Evolutionary conservation across 192 early-diverging fungal genomes (phyloP).

Genomic region (Haplosporangium gracile): DNA sequence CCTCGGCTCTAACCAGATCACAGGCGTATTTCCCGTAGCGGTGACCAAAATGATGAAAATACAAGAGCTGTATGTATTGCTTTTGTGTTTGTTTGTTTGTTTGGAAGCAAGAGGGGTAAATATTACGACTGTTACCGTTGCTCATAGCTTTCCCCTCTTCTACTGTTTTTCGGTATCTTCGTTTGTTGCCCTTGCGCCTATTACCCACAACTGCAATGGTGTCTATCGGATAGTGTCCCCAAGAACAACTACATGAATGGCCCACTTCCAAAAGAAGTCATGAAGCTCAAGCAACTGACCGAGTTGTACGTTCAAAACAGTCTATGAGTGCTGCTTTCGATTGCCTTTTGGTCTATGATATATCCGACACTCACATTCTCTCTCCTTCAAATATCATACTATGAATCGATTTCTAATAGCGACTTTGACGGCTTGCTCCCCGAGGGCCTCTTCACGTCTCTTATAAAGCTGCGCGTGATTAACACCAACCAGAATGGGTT

Average conservation of each 20-base stretch:
- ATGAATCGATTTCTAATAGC: conserved; percentile 41
- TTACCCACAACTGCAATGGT: not conserved
- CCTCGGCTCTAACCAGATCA: conserved; percentile 39
- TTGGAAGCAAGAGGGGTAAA: not conserved
- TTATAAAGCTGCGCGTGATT: conserved; percentile 31
- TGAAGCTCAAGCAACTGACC: conserved; percentile 33
- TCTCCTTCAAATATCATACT: not conserved
- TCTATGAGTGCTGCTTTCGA: not conserved
- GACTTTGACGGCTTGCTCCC: conserved; percentile 42
- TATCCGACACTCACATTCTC: not conserved
- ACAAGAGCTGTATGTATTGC: conserved; percentile 30
- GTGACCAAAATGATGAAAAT: conserved; percentile 34
- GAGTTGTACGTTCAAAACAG: conserved; percentile 20
- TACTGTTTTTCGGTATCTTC: not conserved
- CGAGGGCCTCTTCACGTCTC: conserved; percentile 13
- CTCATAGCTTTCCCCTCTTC: not conserved
- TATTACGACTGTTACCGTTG: not conserved
- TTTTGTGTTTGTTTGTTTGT: not conserved
- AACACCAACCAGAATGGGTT: conserved; percentile 45
- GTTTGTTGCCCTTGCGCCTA: not conserved
- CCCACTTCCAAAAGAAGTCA: conserved; percentile 7
- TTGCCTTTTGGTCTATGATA: too few relatives aligned
- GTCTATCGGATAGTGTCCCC: conserved; percentile 3
- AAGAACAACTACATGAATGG: conserved; percentile 49
- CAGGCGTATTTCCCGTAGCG: conserved; percentile 22